Evolutionary conservation across 1,284 basidiomycete genomes (phyloP), one percentile per base, ranked within the genome.

Genomic region (Marasmius sp.): DNA sequence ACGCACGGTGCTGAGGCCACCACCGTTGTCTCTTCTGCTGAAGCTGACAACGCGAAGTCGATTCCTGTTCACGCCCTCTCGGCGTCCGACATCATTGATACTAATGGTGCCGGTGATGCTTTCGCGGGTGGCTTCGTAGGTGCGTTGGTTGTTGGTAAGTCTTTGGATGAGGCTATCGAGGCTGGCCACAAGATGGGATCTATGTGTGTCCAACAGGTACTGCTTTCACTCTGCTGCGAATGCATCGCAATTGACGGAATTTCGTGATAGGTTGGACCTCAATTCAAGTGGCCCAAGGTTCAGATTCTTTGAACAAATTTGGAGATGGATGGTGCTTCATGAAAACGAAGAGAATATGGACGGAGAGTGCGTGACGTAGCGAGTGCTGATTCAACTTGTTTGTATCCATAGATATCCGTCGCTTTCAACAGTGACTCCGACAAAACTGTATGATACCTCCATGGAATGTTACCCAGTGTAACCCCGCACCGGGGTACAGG

Each of bases 31-130:
- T 84, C 85, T 18, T 82, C 86, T 36, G 81, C 79, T 47, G 81
- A 85, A 12, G 79, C 85, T 3, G 81, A 86, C 27, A 74, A 70
- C 48, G 77, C 82, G 12, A 84, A 83, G 81, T 75, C 81, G 12
- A 91, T 82, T 78, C 69, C 81, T 38, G 93, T 97, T 54, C 74
- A 81, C 61, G 80, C 85, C 56, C 81, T 98, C 64, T 71, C 77
- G 58, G 81, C 82, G 66, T 84, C 84, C 61, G 74, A 91, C 74
- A 97, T 99, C 69, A 89, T 98, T 62, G 97, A 99, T 77, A 99
- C 97, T 61, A 99, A 99, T 78, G 97, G 94, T 58, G 97, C 97
- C n/a, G 97, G 97, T 58, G 97, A 99, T 75, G 95, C 95, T 57
- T 99, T 99, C 70, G 95, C 95, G n/a, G 97, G 97, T 65, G 97